Base-by-base conservation (phyloP, 805 yeast genomes). In the Candida fluviatilis region DNA sequence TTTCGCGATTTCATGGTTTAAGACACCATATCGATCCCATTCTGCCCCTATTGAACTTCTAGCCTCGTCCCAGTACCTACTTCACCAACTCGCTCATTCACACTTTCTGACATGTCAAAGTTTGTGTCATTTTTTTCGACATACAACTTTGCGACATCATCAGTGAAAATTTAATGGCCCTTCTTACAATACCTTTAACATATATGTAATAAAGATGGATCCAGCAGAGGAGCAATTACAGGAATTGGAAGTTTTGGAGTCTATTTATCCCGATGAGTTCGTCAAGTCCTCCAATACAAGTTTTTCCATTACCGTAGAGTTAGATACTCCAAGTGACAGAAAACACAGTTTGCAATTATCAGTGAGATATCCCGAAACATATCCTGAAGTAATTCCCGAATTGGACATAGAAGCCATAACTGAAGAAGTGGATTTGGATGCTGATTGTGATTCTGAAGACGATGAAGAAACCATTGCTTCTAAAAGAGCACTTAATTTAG, bases 241-340 rank as follows among this genome's bases (percentile, higher is more conserved):
- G 62, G 99, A 91, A 60, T 58, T 93, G 33, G 97, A 90, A 59
- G 89, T 93, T 37, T 73, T 91, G 41, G 82, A 86, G 55, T 82
- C 95, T 13, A 91, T 91, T 39, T 91, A 93, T 57, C 99, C 98
- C 4, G 97, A 91, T 55, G 99, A 91, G 58, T 62, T 87, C 23
- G 62, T 56, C n/a, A 51, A 66, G 7, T 50, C 69, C 25, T 54
- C 75, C 1, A 74, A 73, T 15, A 25, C 39, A 10, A 13, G 35
- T 24, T 85, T 78, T 55, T 69, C 76, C 31, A 73, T 91, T 25
- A 66, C 66, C 35, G 49, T 88, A n/a, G 51, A 56, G 15, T 66
- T 90, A 33, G 97, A 91, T 48, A 80, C 91, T 2, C 70, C 73
- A 4, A 71, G 87, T 6, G 78, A 72, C 17, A 66, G 78, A 30